phyloP scores from a whole-genome alignment of 2,329 filamentous ascomycete genomes.

The Apiospora marii region DNA sequence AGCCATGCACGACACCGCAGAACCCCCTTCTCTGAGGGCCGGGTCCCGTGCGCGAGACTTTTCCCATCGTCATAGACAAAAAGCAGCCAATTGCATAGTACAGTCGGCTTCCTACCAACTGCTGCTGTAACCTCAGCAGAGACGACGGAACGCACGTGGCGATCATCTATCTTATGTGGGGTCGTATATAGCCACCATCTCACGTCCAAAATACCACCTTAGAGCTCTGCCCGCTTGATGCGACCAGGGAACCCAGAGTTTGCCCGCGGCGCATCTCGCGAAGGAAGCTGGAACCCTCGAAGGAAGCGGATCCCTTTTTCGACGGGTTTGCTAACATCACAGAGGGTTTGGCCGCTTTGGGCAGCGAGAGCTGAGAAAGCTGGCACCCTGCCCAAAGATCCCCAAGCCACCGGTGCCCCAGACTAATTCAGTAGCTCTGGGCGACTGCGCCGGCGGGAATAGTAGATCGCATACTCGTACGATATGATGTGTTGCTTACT shows the following conservation, averaged over 20 bases:
- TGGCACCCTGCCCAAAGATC: neutral
- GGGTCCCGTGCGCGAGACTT: too few species aligned
- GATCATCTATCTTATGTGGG: neutral
- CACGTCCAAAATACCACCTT: neutral
- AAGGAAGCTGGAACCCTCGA: neutral
- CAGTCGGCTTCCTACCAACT: neutral
- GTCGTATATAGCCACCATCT: neutral
- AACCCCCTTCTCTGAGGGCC: neutral
- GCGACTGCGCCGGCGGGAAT: constrained; percentile 7
- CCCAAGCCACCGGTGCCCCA: constrained; percentile 6
- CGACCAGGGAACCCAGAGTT: neutral
- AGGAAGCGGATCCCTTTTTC: neutral
- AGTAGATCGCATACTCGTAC: neutral
- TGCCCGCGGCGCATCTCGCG: neutral
- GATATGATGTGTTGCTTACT: constrained; percentile 3
- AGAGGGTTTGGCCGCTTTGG: neutral
- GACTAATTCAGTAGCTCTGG: neutral
- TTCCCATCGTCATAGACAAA: neutral
- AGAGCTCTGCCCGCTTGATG: neutral
- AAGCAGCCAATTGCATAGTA: neutral
- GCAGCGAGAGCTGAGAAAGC: constrained; percentile 1
- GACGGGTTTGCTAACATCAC: neutral
- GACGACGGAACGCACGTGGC: neutral
- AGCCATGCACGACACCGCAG: neutral
- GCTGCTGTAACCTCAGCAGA: constrained; percentile 4